Evolutionary conservation across 2,329 filamentous ascomycete genomes (phyloP).

Genomic region (Erysiphe pulchra): DNA sequence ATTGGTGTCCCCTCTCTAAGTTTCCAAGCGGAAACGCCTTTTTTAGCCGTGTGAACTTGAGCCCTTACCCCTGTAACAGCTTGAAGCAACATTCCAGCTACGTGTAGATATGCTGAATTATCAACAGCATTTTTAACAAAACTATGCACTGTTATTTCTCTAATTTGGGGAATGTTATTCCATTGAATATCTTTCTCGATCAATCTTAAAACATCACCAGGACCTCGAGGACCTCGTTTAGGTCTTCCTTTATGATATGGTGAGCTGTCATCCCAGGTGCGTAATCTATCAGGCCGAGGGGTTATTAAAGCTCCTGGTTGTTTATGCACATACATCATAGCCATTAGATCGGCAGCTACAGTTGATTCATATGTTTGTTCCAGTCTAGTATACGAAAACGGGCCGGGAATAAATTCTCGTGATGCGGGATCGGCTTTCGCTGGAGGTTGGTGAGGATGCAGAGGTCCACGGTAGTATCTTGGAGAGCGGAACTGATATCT

Average conservation of each 20-base stretch:
- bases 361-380: constrained; percentile 78
- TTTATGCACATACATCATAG: constrained; percentile 64
- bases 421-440: constrained; percentile 65
- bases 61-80: constrained; percentile 60
- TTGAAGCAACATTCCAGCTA: constrained; percentile 64
- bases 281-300: constrained; percentile 38
- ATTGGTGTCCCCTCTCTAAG: constrained; percentile 45
- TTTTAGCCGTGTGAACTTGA: constrained; percentile 39
- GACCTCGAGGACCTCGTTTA: constrained; percentile 57
- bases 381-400: constrained; percentile 67
- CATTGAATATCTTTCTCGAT: constrained; percentile 53
- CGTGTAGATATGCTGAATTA: constrained; percentile 51
- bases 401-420: constrained; percentile 68
- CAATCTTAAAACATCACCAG: constrained; percentile 38
- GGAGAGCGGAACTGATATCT: constrained; percentile 92
- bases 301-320: constrained; percentile 44
- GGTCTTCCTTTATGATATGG: constrained; percentile 88
- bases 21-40: constrained; percentile 50
- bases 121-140: constrained; percentile 41
- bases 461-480: constrained; percentile 78
- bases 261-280: constrained; percentile 69
- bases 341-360: constrained; percentile 66
- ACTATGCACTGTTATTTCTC: constrained; percentile 56
- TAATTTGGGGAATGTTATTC: constrained; percentile 62
- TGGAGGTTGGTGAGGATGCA: constrained; percentile 85